Conservation (phyloP, 345 rosid species). For the Heritiera fomes region DNA sequence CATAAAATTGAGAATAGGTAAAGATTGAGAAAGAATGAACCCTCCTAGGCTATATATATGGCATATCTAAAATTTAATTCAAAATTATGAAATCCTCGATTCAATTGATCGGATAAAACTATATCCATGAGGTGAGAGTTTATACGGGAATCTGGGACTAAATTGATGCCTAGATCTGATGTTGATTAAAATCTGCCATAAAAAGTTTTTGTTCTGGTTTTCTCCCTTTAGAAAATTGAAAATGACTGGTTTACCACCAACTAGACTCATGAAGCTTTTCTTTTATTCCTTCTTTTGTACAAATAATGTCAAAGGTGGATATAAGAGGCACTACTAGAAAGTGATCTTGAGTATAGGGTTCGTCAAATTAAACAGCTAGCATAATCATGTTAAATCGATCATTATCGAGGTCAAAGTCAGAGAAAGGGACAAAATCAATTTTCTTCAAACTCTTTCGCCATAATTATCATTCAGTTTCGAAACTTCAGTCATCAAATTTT, state of each 20-base stretch:
- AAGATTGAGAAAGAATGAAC: background rate
- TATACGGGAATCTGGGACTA: background rate
- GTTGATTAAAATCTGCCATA: background rate
- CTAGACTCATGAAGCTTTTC: background rate
- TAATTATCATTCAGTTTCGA: background rate
- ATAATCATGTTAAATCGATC: too few relatives aligned
- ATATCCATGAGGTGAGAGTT: background rate
- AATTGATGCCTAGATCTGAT: background rate
- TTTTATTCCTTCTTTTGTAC: too few relatives aligned
- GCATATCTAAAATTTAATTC: too few relatives aligned
- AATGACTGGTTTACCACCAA: background rate
- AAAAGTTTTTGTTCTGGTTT: background rate
- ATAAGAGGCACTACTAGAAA: too few relatives aligned
- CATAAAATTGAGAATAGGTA: background rate
- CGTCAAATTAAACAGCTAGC: too few relatives aligned
- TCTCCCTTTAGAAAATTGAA: background rate
- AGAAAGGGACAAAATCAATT: too few relatives aligned
- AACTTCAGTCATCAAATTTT: background rate
- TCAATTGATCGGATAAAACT: too few relatives aligned
- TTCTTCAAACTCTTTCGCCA: too few relatives aligned
- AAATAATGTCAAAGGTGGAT: too few relatives aligned
- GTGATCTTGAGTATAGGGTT: too few relatives aligned
- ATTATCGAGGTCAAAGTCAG: background rate
- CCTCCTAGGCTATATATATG: too few relatives aligned
- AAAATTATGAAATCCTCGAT: background rate